These are phyloP conservation scores for Holtermannia corniformis DNA, from an alignment of 768 basidiomycete genomes.

Conservation along the genomic window DNA sequence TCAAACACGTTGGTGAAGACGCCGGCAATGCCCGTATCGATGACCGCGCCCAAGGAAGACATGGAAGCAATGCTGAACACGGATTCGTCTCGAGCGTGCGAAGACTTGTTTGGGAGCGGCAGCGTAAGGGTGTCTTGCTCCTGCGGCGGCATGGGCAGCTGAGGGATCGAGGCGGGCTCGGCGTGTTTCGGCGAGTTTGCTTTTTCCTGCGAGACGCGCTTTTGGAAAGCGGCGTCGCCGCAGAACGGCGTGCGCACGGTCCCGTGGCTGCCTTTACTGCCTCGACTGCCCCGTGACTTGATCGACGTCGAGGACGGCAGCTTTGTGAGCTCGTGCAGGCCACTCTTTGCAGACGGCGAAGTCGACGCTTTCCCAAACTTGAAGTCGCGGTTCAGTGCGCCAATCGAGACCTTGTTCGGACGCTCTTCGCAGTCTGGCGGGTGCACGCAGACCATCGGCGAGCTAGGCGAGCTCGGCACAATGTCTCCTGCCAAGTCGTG, in stretches of 20 bases:
- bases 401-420: background rate
- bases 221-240: conserved; percentile 32
- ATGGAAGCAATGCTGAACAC: conserved; percentile 36
- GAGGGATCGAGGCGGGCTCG: background rate
- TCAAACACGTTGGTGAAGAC: conserved; percentile 39
- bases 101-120: background rate
- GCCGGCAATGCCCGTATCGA: conserved; percentile 31
- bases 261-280: too few relatives aligned
- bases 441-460: background rate
- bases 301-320: too few relatives aligned
- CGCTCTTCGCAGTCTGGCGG: background rate
- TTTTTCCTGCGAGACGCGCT: conserved; percentile 11
- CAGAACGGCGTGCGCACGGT: too few relatives aligned
- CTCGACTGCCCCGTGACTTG: too few relatives aligned
- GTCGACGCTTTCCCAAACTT: conserved; percentile 2
- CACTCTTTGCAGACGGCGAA: background rate
- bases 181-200: conserved; percentile 2
- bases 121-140: background rate
- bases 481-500: background rate
- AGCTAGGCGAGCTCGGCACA: conserved; percentile 8
- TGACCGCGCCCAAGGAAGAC: conserved; percentile 34
- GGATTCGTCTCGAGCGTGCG: conserved; percentile 27
- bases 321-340: background rate
- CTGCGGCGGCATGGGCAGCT: background rate
- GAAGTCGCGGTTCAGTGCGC: conserved; percentile 7